A percentile compares a stretch with the other conserved stretches of the same genome.
Conservation (phyloP, 2,329 filamentous ascomycete genomes). For the Aspergillus awamori region DNA sequence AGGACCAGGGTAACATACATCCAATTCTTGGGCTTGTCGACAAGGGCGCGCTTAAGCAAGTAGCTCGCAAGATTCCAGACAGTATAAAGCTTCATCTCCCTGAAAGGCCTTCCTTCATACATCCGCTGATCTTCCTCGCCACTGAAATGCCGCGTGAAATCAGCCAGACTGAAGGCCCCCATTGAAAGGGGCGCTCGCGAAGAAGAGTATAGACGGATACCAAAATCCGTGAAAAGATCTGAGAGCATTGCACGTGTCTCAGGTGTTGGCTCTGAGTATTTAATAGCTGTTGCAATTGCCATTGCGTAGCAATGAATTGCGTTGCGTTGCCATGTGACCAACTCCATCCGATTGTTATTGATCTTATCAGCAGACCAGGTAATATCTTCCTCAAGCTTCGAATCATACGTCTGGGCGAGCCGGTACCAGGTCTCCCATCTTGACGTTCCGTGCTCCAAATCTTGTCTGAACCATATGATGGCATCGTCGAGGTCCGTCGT, state of each 20-base stretch:
- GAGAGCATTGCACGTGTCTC: conserved; percentile 61
- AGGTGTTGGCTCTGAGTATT: conserved; percentile 56
- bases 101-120: conserved; percentile 61
- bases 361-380: conserved; percentile 90
- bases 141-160: conserved; percentile 65
- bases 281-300: conserved; percentile 65
- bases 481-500: conserved; percentile 84
- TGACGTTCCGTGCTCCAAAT: conserved; percentile 78
- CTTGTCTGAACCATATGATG: conserved; percentile 75
- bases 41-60: conserved; percentile 62
- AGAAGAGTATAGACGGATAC: conserved; percentile 68
- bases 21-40: conserved; percentile 64
- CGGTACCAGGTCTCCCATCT: conserved; percentile 92
- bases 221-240: conserved; percentile 70
- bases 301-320: conserved; percentile 81
- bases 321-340: conserved; percentile 74
- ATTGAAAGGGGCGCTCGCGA: conserved; percentile 69
- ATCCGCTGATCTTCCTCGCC: conserved; percentile 55
- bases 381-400: conserved; percentile 82
- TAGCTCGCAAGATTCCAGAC: conserved; percentile 67
- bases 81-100: conserved; percentile 60
- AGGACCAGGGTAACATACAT: conserved; percentile 48
- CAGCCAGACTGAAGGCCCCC: conserved; percentile 65
- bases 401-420: conserved; percentile 82
- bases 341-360: conserved; percentile 76